Percentiles rank a stretch among this genome's conserved stretches.
Conservation (phyloP, 2,329 filamentous ascomycete species). For the Fusarium graminum region DNA sequence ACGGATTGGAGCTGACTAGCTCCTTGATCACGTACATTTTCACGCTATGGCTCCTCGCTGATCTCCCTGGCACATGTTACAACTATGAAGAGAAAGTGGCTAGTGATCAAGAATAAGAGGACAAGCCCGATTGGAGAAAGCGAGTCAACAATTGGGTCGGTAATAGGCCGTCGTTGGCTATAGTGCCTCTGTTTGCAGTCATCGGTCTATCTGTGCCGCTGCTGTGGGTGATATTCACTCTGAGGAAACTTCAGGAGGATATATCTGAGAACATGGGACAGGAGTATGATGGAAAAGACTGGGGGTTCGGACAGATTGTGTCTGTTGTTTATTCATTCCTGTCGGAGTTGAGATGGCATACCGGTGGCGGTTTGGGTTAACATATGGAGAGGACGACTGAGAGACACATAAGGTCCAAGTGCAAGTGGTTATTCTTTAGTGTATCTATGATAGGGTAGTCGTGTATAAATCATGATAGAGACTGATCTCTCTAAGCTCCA, state of each 20-base stretch:
- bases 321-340: slow-evolving; percentile 44
- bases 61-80: slow-evolving; percentile 15
- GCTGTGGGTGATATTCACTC: slow-evolving; percentile 23
- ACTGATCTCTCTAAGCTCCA: too few relatives aligned
- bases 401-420: not conserved
- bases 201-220: slow-evolving; percentile 22
- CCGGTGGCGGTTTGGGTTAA: slow-evolving; percentile 26
- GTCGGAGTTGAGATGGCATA: slow-evolving; percentile 41
- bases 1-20: slow-evolving; percentile 18
- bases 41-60: slow-evolving; percentile 31
- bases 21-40: slow-evolving; percentile 23
- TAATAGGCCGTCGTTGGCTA: not conserved
- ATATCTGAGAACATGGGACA: slow-evolving; percentile 2
- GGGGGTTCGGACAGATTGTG: slow-evolving; percentile 46
- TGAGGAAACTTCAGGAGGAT: slow-evolving; percentile 25
- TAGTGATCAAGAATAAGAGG: not conserved
- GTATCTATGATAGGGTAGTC: too few relatives aligned
- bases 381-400: slow-evolving; percentile 3
- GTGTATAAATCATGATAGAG: too few relatives aligned
- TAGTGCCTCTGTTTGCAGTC: slow-evolving; percentile 16
- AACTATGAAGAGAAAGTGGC: not conserved
- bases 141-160: slow-evolving; percentile 16
- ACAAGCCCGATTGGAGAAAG: not conserved
- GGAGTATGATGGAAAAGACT: slow-evolving; percentile 18
- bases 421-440: not conserved